Conservation (phyloP, 2,329 filamentous ascomycete genomes). For the Rutstroemia sydowiana region DNA sequence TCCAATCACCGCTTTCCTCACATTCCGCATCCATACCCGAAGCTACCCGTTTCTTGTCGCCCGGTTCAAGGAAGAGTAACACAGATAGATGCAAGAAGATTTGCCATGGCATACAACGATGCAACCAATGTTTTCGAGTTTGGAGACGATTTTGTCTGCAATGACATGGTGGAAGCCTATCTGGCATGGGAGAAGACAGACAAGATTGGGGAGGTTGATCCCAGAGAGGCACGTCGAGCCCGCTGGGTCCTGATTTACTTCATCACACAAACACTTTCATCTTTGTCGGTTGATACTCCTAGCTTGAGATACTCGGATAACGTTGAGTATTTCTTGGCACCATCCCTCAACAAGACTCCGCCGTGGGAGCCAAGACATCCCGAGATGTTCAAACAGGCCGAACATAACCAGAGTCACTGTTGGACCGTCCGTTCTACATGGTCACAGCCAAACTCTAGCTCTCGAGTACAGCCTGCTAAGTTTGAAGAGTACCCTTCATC, state of each 20-base stretch:
- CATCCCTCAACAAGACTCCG: constrained; percentile 45
- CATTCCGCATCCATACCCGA: constrained; percentile 59
- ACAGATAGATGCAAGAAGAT: constrained; percentile 23
- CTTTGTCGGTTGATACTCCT: constrained; percentile 50
- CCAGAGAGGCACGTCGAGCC: constrained; percentile 47
- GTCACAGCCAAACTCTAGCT: not conserved
- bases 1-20: constrained; percentile 55
- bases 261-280: constrained; percentile 51
- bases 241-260: constrained; percentile 57
- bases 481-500: not conserved
- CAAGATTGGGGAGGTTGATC: constrained; percentile 42
- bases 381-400: constrained; percentile 22
- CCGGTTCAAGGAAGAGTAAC: constrained; percentile 12
- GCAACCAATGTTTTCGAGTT: constrained; percentile 52
- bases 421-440: constrained; percentile 21
- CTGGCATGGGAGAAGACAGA: constrained; percentile 50
- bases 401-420: constrained; percentile 28
- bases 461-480: not conserved
- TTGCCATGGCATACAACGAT: constrained; percentile 47
- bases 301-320: constrained; percentile 43
- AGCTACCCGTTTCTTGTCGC: constrained; percentile 49
- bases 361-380: constrained; percentile 41
- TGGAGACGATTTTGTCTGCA: constrained; percentile 45
- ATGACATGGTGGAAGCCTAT: constrained; percentile 48
- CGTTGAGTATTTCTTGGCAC: constrained; percentile 51